Base-by-base conservation (phyloP, 441 rosid genomes). In the Euphorbia schlechtendalii region DNA sequence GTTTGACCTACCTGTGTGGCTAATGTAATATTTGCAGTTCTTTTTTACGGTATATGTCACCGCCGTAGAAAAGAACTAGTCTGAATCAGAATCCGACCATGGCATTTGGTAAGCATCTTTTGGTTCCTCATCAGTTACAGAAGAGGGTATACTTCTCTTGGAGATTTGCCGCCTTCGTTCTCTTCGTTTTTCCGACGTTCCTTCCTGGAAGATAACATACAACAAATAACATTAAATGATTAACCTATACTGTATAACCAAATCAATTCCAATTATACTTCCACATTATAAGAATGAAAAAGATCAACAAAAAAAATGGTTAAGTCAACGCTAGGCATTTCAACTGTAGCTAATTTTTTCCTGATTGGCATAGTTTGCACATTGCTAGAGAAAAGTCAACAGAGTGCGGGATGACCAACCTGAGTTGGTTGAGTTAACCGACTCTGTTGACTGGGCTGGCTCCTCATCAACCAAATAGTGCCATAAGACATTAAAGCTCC, bases 401-500 rank as follows among this genome's bases (percentile, higher is more conserved):
- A 12, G 28, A 11, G 28, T 21, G 11, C 18, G 5, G 41, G 17
- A 4, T 63, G 45, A 55, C 64, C 56, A 70, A 81, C 93, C 77
- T 78, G 68, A 36, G 70, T 69, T 69, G 76, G 76, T 63, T 72
- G 61, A 64, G 49, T 66, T 24, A 78, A 60, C 53, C 43, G 78
- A 69, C 61, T 71, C 8, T 70, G 73, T 48, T 14, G 74, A 36
- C 74, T 73, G 46, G 69, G 69, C 27, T 83, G 95, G 73, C 83
- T 87, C 79, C 93, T 84, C 61, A 53, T 75, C 76, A 89, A 69
- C 93, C 90, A 94, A 66, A 85, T 73, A 65, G 82, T 74, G 57
- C 92, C 96, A 57, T 76, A 82, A 30, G 94, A 82, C 76, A 94
- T 64, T 62, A 94, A 78, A 63, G 97, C 84, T 69, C 81, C 88